Evolutionary conservation across 1,284 basidiomycete genomes (phyloP).

Genomic region (Moniliophthora roreri): DNA sequence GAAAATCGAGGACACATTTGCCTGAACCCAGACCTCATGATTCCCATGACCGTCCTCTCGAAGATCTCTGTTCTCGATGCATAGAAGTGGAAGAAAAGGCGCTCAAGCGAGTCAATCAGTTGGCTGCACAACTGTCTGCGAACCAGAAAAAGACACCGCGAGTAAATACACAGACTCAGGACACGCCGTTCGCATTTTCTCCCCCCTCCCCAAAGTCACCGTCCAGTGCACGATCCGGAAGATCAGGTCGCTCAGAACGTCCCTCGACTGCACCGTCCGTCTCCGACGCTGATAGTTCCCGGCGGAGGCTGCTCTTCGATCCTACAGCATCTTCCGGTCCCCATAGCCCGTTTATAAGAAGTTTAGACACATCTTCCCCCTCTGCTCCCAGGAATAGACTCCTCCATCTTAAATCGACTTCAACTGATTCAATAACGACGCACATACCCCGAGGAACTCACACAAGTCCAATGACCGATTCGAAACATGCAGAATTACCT

Average conservation of each 20-base stretch:
- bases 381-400: constrained; percentile 17
- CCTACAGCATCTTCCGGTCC: constrained; percentile 5
- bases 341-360: constrained; percentile 9
- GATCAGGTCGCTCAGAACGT: constrained; percentile 28
- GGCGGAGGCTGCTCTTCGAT: constrained; percentile 22
- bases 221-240: constrained; percentile 12
- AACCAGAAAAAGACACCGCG: constrained; percentile 20
- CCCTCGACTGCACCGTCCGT: constrained; percentile 46
- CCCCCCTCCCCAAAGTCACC: constrained; percentile 12
- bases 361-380: constrained; percentile 18
- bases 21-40: constrained; percentile 28
- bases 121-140: constrained; percentile 44
- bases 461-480: background rate
- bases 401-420: constrained; percentile 40
- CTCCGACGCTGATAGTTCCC: constrained; percentile 25
- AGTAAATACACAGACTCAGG: background rate
- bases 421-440: constrained; percentile 44
- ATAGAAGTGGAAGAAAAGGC: constrained; percentile 75
- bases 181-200: background rate
- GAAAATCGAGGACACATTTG: constrained; percentile 46
- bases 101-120: constrained; percentile 55
- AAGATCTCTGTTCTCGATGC: constrained; percentile 58
- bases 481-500: background rate
- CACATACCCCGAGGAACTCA: constrained; percentile 8
- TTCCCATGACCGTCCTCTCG: constrained; percentile 30